phyloP scores from a whole-genome alignment of 768 basidiomycete genomes.

The Sarcodon sp. region DNA sequence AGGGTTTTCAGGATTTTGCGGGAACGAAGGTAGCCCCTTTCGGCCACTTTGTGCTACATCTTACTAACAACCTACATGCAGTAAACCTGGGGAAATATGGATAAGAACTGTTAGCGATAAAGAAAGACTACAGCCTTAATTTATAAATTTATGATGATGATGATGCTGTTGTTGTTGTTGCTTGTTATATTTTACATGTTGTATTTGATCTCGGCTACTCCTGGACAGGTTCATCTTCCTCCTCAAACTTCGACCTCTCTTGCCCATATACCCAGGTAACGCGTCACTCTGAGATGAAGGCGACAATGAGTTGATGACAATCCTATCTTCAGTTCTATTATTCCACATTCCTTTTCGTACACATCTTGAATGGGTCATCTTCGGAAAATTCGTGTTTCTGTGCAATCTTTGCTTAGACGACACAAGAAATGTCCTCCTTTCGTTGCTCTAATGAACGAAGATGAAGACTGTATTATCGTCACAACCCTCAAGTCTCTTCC shows the following conservation, averaged over 20 bases:
- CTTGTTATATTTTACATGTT: neutral
- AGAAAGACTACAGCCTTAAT: constrained; percentile 35
- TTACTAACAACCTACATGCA: constrained; percentile 13
- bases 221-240: neutral
- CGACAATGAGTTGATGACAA: too few species aligned
- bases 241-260: neutral
- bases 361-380: neutral
- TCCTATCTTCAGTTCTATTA: too few species aligned
- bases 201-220: neutral
- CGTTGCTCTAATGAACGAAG: neutral
- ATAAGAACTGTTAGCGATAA: constrained; percentile 53
- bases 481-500: neutral
- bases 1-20: constrained; percentile 61
- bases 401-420: neutral
- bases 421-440: neutral
- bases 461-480: neutral
- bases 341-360: too few species aligned
- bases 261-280: neutral
- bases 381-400: neutral
- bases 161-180: constrained; percentile 11
- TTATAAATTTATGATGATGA: neutral
- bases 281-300: too few species aligned
- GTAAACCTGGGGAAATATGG: constrained; percentile 68
- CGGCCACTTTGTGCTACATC: neutral
- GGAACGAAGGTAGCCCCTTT: constrained; percentile 51